Percentiles rank a stretch among this genome's conserved stretches.
Evolutionary conservation across 2,329 filamentous ascomycete genomes (phyloP).

Genomic region (Bipolaris oryzae): DNA sequence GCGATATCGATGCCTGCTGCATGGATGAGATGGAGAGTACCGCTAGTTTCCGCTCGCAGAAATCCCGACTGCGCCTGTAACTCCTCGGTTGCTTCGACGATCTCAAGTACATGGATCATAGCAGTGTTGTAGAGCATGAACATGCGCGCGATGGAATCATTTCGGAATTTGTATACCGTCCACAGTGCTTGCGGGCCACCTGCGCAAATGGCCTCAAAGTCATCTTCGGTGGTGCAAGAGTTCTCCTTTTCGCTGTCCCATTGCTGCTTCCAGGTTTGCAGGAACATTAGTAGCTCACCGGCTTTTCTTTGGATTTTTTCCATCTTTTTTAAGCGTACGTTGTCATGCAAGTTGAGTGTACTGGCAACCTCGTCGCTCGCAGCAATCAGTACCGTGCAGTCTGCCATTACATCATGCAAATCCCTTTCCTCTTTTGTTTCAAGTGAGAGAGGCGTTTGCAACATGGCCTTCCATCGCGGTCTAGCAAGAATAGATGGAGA

Average conservation of each 20-base stretch:
- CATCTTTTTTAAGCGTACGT: background rate
- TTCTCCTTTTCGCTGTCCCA: slow-evolving; percentile 19
- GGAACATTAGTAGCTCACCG: background rate
- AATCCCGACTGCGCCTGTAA: background rate
- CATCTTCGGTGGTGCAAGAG: background rate
- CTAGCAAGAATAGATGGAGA: slow-evolving; percentile 34
- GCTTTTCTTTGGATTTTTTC: background rate
- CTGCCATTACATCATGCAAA: slow-evolving; percentile 37
- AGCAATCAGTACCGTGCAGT: slow-evolving; percentile 34
- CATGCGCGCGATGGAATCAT: slow-evolving; percentile 18
- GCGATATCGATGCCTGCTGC: slow-evolving; percentile 27
- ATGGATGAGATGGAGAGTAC: slow-evolving; percentile 9
- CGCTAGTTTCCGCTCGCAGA: background rate
- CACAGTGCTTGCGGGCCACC: background rate
- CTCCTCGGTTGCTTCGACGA: slow-evolving; percentile 24
- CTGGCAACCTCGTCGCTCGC: slow-evolving; percentile 18
- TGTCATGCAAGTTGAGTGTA: background rate
- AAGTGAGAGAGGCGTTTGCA: slow-evolving; percentile 19
- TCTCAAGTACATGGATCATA: slow-evolving; percentile 32
- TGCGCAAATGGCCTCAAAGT: background rate
- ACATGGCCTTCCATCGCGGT: slow-evolving; percentile 31
- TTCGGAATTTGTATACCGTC: slow-evolving; percentile 12
- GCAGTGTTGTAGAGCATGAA: slow-evolving; percentile 39
- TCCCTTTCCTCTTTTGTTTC: slow-evolving; percentile 29
- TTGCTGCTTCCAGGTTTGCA: slow-evolving; percentile 15